A percentile compares a stretch with the other conserved stretches of the same genome.
Conservation (phyloP, 2,329 filamentous ascomycete species). For the Talaromyces sp. region DNA sequence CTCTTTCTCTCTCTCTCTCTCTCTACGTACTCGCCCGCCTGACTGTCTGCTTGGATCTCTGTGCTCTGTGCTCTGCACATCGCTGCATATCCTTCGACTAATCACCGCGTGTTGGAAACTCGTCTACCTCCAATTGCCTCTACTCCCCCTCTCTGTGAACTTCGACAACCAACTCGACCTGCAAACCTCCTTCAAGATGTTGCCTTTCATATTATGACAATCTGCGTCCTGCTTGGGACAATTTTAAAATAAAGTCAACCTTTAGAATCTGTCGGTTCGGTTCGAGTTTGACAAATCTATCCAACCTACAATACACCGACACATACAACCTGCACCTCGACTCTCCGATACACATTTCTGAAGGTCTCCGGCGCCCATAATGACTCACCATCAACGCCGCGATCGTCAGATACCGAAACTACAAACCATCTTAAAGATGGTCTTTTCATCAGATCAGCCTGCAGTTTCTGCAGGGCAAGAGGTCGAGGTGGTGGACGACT, state of each 20-base stretch:
- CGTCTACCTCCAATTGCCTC: background rate
- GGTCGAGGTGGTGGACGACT: constrained; percentile 69
- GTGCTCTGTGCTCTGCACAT: background rate
- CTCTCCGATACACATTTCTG: background rate
- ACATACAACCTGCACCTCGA: background rate
- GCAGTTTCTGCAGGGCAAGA: constrained; percentile 42
- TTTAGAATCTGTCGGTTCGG: background rate
- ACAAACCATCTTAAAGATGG: constrained; percentile 45
- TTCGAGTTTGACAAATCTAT: background rate
- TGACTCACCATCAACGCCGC: constrained; percentile 19
- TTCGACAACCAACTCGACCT: background rate
- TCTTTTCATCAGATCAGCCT: constrained; percentile 41
- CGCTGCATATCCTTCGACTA: constrained; percentile 1
- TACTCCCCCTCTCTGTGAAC: background rate
- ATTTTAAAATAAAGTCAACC: background rate
- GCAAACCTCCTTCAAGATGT: constrained; percentile 18
- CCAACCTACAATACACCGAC: background rate
- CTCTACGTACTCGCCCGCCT: background rate
- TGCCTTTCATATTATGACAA: constrained; percentile 20
- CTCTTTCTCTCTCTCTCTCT: background rate
- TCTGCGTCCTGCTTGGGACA: constrained; percentile 20
- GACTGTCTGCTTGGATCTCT: background rate
- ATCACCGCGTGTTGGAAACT: background rate
- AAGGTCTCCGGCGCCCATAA: background rate
- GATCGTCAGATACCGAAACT: constrained; percentile 28